A percentile compares a stretch with the other conserved stretches of the same genome.
Evolutionary conservation across 2,329 filamentous ascomycete genomes (phyloP).

Genomic region (Podosphaera leucotricha): DNA sequence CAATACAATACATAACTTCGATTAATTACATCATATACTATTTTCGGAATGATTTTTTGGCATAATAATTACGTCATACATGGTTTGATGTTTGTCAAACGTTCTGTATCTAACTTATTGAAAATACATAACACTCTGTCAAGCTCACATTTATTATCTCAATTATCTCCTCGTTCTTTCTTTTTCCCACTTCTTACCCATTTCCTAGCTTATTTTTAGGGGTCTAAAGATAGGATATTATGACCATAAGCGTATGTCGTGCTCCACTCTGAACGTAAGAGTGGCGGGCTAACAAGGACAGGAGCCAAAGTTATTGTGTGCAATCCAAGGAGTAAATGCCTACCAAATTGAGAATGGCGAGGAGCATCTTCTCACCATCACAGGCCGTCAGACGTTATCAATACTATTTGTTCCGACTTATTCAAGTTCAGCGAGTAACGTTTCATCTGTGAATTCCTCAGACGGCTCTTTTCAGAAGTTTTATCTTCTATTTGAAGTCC

Average conservation of each 20-base stretch:
- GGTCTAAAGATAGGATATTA: background rate
- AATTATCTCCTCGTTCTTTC: too few species aligned
- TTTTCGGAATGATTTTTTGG: too few species aligned
- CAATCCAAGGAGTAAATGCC: slow-evolving; percentile 66
- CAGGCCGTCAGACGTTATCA: slow-evolving; percentile 74
- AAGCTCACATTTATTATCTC: too few species aligned
- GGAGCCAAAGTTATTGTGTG: slow-evolving; percentile 43
- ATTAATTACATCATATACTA: too few species aligned
- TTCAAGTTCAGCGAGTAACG: slow-evolving; percentile 35
- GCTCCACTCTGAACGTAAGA: background rate
- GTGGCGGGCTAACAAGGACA: slow-evolving; percentile 1
- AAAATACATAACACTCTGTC: too few species aligned
- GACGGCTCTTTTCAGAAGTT: slow-evolving; percentile 63
- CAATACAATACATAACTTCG: too few species aligned
- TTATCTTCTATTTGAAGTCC: slow-evolving; percentile 85
- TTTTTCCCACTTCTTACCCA: too few species aligned
- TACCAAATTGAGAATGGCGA: slow-evolving; percentile 78
- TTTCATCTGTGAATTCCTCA: slow-evolving; percentile 29
- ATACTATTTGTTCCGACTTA: slow-evolving; percentile 89
- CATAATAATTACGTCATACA: too few species aligned
- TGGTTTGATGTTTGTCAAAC: too few species aligned
- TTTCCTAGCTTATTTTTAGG: background rate
- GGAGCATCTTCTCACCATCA: slow-evolving; percentile 60
- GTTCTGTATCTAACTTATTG: too few species aligned
- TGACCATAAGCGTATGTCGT: background rate